phyloP scores from a whole-genome alignment of 2,329 filamentous ascomycete genomes.

The Metarhizium humberi region DNA sequence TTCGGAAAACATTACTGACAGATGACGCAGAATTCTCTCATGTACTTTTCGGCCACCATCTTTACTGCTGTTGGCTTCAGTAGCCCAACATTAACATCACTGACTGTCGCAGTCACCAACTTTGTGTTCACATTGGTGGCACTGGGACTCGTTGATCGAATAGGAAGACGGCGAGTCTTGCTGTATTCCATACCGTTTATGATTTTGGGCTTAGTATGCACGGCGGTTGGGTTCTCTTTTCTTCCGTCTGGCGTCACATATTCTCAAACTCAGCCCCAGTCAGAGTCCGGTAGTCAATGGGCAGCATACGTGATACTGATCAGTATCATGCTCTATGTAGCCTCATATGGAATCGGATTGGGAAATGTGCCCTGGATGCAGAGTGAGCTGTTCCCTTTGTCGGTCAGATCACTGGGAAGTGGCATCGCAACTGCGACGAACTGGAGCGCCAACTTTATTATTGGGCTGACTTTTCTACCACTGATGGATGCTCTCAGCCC shows the following conservation, averaged over 20 bases:
- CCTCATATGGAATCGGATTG: slow-evolving; percentile 75
- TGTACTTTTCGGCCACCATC: slow-evolving; percentile 85
- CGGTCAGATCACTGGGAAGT: slow-evolving; percentile 63
- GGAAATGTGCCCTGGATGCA: slow-evolving; percentile 97
- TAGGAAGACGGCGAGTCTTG: slow-evolving; percentile 72
- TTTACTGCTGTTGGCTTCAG: slow-evolving; percentile 70
- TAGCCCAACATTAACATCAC: slow-evolving; percentile 68
- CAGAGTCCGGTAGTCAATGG: slow-evolving; percentile 11
- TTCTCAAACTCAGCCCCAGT: slow-evolving; percentile 9
- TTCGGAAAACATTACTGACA: slow-evolving; percentile 1
- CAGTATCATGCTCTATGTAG: slow-evolving; percentile 76
- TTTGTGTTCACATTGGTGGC: slow-evolving; percentile 71
- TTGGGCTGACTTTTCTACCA: slow-evolving; percentile 80
- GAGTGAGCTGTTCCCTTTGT: slow-evolving; percentile 77
- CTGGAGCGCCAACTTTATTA: slow-evolving; percentile 79
- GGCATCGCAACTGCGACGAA: slow-evolving; percentile 70
- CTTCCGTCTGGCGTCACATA: slow-evolving; percentile 35
- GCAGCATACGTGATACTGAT: slow-evolving; percentile 54
- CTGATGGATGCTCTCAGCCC: slow-evolving; percentile 72
- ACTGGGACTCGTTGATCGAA: slow-evolving; percentile 65
- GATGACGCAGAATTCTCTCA: slow-evolving; percentile 61
- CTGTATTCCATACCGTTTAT: slow-evolving; percentile 80
- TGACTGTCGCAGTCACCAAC: slow-evolving; percentile 75
- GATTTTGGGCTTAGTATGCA: slow-evolving; percentile 61
- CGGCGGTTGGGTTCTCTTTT: slow-evolving; percentile 62